Evolutionary conservation across 495 filamentous ascomycete species (phyloP), one percentile per base, ranked within the genome.

Genomic region (Aspergillus biplanus): DNA sequence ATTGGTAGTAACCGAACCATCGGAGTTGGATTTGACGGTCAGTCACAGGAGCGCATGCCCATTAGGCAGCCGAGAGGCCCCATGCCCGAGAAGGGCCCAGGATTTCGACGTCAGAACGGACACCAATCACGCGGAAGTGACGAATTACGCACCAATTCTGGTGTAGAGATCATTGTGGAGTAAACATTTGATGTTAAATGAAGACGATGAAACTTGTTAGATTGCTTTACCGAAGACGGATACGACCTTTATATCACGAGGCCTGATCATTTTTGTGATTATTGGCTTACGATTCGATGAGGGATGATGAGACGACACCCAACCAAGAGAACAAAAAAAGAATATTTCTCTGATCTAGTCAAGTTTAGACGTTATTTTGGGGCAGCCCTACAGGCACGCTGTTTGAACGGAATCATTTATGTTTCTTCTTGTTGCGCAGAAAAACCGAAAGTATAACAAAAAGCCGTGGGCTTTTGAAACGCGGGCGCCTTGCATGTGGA

Each of bases 1-100:
- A 97, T 96, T 69, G 92, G 93, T 64, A 93, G 92, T 75, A 92
- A 96, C 72, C 87, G 93, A 64, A 86, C 91, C 31, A 83, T 82
- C 65, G 89, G 87, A 70, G 82, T 86, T 50, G 79, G 77, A 67
- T 87, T 84, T 74, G 88, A 90, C 63, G 84, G 83, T 59, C 83
- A 82, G 63, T 83, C 83, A 56, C 86, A 87, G 63, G 89, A 87
- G 71, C 80, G 85, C 65, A 84, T 88, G 62, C 90, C 91, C 53
- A 86, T 93, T 65, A 83, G 93, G 64, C 92, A 96, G 74, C 92
- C 93, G 53, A 86, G 89, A 68, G 92, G 91, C 42, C 92, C 93
- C 34, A 79, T 85, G 52, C 82, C 82, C 44, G 93, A 96, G 64
- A 92, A 93, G 78, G 86, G 85, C 49, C 76, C 86, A 59, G 92